These are phyloP conservation scores for Drechslerella coelobrocha DNA, from an alignment of 2,329 filamentous ascomycete genomes.

Conservation along the genomic window DNA sequence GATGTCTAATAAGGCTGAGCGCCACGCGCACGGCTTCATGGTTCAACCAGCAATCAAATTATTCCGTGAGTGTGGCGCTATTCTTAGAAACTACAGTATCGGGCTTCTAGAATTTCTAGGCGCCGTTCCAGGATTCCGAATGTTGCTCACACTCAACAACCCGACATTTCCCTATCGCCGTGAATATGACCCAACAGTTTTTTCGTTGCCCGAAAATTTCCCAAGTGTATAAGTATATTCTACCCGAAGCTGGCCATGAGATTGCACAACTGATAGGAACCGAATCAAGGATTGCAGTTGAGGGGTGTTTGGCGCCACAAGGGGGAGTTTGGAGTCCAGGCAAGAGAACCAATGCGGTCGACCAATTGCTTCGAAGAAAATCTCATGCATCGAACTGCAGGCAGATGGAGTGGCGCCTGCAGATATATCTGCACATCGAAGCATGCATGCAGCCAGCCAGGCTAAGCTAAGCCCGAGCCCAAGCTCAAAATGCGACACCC, in stretches of 20 bases:
- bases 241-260: not conserved
- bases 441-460: not conserved
- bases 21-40: slow-evolving; percentile 18
- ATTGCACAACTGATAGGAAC: not conserved
- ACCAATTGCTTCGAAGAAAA: not conserved
- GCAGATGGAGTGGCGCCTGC: slow-evolving; percentile 3
- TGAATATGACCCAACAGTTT: not conserved
- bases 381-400: slow-evolving; percentile 1
- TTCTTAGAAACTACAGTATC: slow-evolving; percentile 34
- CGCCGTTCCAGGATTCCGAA: slow-evolving; percentile 4
- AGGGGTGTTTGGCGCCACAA: slow-evolving; percentile 1
- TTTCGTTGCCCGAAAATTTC: not conserved
- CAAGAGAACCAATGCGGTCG: not conserved
- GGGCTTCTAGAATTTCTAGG: slow-evolving; percentile 44
- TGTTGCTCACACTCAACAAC: not conserved
- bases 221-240: not conserved
- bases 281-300: not conserved
- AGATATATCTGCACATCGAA: not conserved
- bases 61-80: slow-evolving; percentile 10
- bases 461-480: too few species aligned
- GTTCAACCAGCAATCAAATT: not conserved
- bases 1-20: slow-evolving; percentile 48
- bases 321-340: not conserved
- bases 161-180: not conserved
- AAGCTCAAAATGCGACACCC: not conserved